phyloP scores from a whole-genome alignment of 345 rosid genomes.

The Camelina hispida region DNA sequence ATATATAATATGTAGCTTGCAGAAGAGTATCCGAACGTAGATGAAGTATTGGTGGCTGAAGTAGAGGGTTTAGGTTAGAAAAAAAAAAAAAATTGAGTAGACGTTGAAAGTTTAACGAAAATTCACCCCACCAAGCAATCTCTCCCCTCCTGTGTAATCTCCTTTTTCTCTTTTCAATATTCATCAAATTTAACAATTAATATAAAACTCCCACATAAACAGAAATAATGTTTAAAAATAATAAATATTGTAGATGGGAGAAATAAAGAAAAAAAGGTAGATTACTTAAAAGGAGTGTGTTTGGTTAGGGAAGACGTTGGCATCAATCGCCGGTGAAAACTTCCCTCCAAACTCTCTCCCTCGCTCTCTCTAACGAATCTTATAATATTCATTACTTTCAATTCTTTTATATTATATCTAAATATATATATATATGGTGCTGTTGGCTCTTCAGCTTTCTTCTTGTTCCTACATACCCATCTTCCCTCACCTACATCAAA shows the following conservation, averaged over 20 bases:
- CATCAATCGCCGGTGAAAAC: conserved; percentile 59
- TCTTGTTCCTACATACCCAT: conserved; percentile 47
- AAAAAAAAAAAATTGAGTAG: conserved; percentile 39
- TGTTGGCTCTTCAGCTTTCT: conserved; percentile 48
- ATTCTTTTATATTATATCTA: not conserved
- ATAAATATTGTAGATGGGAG: conserved; percentile 12
- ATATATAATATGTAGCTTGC: conserved; percentile 23
- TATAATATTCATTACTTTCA: conserved; percentile 9
- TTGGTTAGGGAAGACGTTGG: conserved; percentile 79
- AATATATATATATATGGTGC: conserved; percentile 32
- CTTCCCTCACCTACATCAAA: conserved; percentile 43
- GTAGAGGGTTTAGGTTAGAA: conserved; percentile 64
- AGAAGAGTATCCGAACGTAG: conserved; percentile 33
- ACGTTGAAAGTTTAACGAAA: conserved; percentile 79
- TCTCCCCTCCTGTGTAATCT: conserved; percentile 23
- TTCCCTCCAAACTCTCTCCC: conserved; percentile 55
- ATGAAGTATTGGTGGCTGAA: conserved; percentile 49
- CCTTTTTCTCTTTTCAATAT: not conserved
- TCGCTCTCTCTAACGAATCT: conserved; percentile 64
- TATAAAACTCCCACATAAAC: not conserved
- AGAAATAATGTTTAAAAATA: not conserved
- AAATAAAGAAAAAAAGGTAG: conserved; percentile 24
- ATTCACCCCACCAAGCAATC: conserved; percentile 74
- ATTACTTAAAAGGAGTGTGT: conserved; percentile 56
- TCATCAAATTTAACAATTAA: not conserved